These are phyloP conservation scores for Cladosporium velox DNA, from an alignment of 2,329 filamentous ascomycete species.

Conservation along the genomic window DNA sequence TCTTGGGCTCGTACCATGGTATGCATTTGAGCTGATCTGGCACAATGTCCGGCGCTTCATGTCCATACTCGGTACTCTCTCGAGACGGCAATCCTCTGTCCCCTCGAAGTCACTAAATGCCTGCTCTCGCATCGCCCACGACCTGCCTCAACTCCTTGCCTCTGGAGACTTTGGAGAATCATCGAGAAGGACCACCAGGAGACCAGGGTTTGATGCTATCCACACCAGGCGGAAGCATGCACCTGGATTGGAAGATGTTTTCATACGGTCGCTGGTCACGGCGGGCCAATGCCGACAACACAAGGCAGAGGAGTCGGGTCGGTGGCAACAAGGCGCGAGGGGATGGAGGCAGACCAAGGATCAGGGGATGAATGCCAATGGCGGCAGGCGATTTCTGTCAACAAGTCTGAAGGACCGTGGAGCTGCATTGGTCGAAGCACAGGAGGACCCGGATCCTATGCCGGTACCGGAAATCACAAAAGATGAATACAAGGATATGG, in stretches of 20 bases:
- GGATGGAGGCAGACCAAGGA: slow-evolving; percentile 14
- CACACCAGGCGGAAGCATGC: slow-evolving; percentile 1
- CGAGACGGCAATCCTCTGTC: slow-evolving; percentile 52
- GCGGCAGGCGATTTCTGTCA: slow-evolving; percentile 8
- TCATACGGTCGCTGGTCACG: slow-evolving; percentile 54
- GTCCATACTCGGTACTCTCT: slow-evolving; percentile 60
- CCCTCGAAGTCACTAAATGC: slow-evolving; percentile 42
- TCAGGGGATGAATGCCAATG: neutral
- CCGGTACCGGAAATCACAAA: slow-evolving; percentile 34
- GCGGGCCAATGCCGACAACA: slow-evolving; percentile 54
- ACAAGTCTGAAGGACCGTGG: neutral
- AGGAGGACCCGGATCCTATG: neutral
- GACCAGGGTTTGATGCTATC: neutral
- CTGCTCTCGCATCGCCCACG: slow-evolving; percentile 16
- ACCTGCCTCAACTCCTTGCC: neutral
- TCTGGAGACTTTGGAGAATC: neutral
- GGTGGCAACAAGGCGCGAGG: slow-evolving; percentile 12
- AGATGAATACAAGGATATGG: slow-evolving; percentile 50
- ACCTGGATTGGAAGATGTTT: slow-evolving; percentile 50
- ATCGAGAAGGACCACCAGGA: neutral
- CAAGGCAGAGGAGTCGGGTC: slow-evolving; percentile 39
- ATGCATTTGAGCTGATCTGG: slow-evolving; percentile 14
- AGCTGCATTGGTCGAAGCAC: neutral
- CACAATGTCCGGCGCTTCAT: slow-evolving; percentile 62
- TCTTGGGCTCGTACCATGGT: neutral